Evolutionary conservation across 331 rosid genomes (phyloP).

Genomic region (Pyrus hybrid): DNA sequence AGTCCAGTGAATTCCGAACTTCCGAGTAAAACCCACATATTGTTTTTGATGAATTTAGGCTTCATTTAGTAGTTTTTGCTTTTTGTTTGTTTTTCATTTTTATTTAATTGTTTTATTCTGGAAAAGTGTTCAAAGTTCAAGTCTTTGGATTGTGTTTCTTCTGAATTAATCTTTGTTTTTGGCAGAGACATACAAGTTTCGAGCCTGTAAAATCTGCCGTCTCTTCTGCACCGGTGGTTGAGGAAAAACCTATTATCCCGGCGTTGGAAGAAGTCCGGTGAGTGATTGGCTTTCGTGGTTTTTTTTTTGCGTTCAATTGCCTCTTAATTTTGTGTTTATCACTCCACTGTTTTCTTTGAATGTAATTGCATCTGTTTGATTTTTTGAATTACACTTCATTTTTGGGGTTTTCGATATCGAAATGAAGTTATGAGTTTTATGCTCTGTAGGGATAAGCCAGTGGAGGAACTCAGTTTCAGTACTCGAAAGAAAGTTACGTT

Average conservation of each 20-base stretch:
- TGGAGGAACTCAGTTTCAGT: slow-evolving; percentile 42
- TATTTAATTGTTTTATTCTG: background rate
- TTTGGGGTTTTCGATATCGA: background rate
- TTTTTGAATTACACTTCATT: background rate
- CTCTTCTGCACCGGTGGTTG: slow-evolving; percentile 24
- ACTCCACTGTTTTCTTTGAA: background rate
- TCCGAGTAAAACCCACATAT: too few species aligned
- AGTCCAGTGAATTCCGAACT: background rate
- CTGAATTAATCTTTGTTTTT: background rate
- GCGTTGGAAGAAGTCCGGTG: slow-evolving; percentile 34
- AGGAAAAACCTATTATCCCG: slow-evolving; percentile 17
- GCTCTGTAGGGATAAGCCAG: slow-evolving; percentile 35
- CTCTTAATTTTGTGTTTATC: background rate
- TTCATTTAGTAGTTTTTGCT: background rate
- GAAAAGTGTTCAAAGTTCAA: background rate
- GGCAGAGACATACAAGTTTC: slow-evolving; percentile 37
- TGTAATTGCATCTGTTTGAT: background rate
- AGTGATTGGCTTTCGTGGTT: slow-evolving; percentile 13
- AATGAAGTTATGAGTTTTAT: slow-evolving; percentile 8
- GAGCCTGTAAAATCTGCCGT: slow-evolving; percentile 34
- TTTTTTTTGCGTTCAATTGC: background rate
- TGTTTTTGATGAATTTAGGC: too few species aligned
- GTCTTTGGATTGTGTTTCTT: background rate
- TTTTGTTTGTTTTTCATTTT: too few species aligned
- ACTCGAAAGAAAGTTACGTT: slow-evolving; percentile 70